These are phyloP conservation scores for Globisporangium lucens DNA, from an alignment of 352 stramenopile genomes.

Conservation along the genomic window DNA sequence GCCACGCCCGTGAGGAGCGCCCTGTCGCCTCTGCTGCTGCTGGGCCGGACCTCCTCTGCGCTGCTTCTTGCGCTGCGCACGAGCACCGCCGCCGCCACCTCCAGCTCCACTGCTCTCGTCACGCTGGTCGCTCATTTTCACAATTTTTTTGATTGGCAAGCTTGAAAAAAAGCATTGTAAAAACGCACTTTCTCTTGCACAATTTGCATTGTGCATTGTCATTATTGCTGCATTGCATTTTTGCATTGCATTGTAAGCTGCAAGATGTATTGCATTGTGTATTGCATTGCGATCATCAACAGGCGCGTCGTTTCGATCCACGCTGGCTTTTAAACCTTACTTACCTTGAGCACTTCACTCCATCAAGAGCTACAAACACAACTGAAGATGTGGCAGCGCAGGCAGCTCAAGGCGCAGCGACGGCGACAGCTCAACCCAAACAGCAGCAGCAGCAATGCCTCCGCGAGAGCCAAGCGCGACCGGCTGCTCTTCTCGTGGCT, in stretches of 20 bases:
- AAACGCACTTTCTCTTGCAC: not conserved
- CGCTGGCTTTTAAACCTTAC: not conserved
- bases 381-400: conserved; percentile 3
- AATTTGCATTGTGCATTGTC: not conserved
- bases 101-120: not conserved
- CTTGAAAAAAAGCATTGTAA: not conserved
- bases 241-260: not conserved
- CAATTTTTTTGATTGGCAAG: not conserved
- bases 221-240: not conserved
- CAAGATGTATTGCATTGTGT: not conserved
- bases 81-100: not conserved
- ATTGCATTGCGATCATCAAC: not conserved
- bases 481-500: conserved; percentile 4
- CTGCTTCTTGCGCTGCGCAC: conserved; percentile 5
- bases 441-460: not conserved
- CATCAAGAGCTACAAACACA: too few species aligned
- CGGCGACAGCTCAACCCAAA: not conserved
- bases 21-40: not conserved
- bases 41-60: not conserved
- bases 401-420: conserved; percentile 14
- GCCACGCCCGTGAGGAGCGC: not conserved
- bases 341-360: too few species aligned
- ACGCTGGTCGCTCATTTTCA: not conserved
- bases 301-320: not conserved
- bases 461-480: not conserved